Percentiles rank a stretch among this genome's conserved stretches.
Conservation (phyloP, 108 stramenopile genomes). For the Pinguiococcus pyrenoidosus region DNA sequence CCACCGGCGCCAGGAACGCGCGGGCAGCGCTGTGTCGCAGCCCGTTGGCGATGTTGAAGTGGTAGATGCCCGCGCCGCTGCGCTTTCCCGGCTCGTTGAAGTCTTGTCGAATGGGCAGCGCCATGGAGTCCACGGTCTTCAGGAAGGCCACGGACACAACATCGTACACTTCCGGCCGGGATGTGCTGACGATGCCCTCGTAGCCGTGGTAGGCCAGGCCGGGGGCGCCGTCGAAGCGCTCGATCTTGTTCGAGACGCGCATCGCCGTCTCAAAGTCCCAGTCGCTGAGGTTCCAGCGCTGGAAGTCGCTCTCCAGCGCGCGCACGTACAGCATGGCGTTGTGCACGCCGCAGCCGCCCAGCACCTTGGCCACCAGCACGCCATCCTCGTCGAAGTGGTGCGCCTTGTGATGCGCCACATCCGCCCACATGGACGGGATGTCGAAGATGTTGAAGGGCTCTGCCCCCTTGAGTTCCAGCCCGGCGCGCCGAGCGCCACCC, state of each 20-base stretch:
- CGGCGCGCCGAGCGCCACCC: no score
- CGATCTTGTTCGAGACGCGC: constrained; percentile 2
- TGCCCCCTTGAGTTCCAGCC: no score
- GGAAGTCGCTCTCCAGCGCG: constrained; percentile 17
- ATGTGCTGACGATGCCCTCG: constrained; percentile 15
- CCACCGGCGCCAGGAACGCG: constrained; percentile 16
- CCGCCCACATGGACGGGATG: constrained; percentile 22
- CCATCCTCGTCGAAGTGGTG: constrained; percentile 21
- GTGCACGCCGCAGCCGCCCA: constrained; percentile 28
- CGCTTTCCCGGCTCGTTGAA: constrained; percentile 23
- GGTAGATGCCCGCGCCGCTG: constrained; percentile 18
- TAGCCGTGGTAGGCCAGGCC: constrained; percentile 6
- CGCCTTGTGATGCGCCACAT: constrained; percentile 9
- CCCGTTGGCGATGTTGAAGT: constrained; percentile 17
- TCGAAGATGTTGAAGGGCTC: constrained; percentile 23
- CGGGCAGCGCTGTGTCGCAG: constrained; percentile 20
- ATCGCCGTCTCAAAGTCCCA: constrained; percentile 15
- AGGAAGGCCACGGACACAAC: constrained; percentile 20
- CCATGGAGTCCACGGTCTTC: constrained; percentile 6
- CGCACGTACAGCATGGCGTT: constrained; percentile 35
- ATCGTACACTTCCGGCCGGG: constrained; percentile 4
- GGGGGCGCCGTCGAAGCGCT: constrained; percentile 9
- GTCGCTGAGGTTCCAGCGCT: constrained; percentile 15
- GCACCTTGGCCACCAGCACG: constrained; percentile 21
- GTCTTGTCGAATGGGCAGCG: constrained; percentile 5